Conservation (phyloP, 345 rosid genomes). For the Brassica nigra region DNA sequence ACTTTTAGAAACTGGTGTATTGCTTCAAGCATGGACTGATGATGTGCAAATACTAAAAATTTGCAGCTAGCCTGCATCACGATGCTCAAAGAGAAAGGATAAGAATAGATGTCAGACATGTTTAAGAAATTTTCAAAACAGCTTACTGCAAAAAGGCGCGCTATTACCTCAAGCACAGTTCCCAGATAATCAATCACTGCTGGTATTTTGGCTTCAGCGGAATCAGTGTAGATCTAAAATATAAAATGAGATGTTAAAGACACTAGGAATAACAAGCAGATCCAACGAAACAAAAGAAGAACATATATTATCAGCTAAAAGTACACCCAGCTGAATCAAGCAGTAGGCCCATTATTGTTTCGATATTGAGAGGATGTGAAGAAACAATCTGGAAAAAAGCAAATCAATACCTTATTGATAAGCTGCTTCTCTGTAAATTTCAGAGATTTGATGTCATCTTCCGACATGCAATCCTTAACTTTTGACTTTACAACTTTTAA, state of each 20-base stretch:
- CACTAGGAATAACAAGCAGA: slow-evolving; percentile 11
- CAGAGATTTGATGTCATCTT: slow-evolving; percentile 70
- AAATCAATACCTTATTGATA: slow-evolving; percentile 69
- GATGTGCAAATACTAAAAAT: slow-evolving; percentile 92
- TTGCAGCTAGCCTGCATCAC: slow-evolving; percentile 90
- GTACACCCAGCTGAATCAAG: slow-evolving; percentile 6
- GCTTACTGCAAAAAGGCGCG: background rate
- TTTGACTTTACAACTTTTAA: slow-evolving; percentile 67
- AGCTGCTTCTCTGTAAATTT: slow-evolving; percentile 77
- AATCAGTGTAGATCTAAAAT: slow-evolving; percentile 83
- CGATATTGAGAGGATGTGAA: background rate
- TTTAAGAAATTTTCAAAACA: background rate
- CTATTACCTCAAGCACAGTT: slow-evolving; percentile 78
- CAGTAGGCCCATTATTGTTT: background rate
- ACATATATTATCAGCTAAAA: slow-evolving; percentile 8
- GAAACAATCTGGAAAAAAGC: slow-evolving; percentile 3
- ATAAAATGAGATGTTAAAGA: slow-evolving; percentile 22
- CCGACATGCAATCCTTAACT: slow-evolving; percentile 67
- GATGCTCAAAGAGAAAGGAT: slow-evolving; percentile 14
- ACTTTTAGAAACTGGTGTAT: slow-evolving; percentile 77
- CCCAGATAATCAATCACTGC: slow-evolving; percentile 83
- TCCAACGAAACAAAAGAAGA: slow-evolving; percentile 2
- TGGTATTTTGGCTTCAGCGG: slow-evolving; percentile 92
- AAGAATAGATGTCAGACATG: slow-evolving; percentile 21
- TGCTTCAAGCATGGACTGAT: slow-evolving; percentile 80